These are phyloP conservation scores for Eucalyptus shirleyi DNA, from an alignment of 345 rosid species.

Conservation along the genomic window DNA sequence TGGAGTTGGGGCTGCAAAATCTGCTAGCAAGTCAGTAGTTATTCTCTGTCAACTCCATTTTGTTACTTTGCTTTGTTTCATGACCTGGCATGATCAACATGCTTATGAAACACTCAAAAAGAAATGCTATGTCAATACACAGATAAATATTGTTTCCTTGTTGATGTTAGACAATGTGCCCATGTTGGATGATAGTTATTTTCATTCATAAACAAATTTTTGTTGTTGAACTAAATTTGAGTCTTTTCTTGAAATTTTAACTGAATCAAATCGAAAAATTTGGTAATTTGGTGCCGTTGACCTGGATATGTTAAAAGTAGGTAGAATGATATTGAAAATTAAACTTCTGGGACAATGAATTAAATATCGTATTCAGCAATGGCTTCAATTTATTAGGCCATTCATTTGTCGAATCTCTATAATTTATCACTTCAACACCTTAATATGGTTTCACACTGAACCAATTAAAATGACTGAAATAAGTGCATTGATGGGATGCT, in stretches of 20 bases:
- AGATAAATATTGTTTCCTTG: background rate
- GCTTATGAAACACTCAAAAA: background rate
- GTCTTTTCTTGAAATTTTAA: background rate
- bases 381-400: background rate
- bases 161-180: background rate
- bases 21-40: conserved; percentile 80
- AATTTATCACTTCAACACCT: background rate
- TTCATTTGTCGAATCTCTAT: background rate
- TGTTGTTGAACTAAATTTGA: background rate
- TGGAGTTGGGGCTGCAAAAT: conserved; percentile 78
- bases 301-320: background rate
- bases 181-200: background rate
- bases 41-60: conserved; percentile 3
- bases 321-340: background rate
- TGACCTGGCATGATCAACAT: background rate
- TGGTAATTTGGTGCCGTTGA: background rate
- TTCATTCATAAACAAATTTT: background rate
- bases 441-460: background rate
- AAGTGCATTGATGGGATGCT: background rate
- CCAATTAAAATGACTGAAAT: background rate
- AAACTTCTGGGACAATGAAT: background rate
- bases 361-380: background rate
- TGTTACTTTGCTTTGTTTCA: background rate
- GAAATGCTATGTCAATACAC: background rate
- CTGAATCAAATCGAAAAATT: background rate